A percentile compares a stretch with the other conserved stretches of the same genome.
Evolutionary conservation across 2,329 filamentous ascomycete genomes (phyloP).

Genomic region (Talaromyces piceae): DNA sequence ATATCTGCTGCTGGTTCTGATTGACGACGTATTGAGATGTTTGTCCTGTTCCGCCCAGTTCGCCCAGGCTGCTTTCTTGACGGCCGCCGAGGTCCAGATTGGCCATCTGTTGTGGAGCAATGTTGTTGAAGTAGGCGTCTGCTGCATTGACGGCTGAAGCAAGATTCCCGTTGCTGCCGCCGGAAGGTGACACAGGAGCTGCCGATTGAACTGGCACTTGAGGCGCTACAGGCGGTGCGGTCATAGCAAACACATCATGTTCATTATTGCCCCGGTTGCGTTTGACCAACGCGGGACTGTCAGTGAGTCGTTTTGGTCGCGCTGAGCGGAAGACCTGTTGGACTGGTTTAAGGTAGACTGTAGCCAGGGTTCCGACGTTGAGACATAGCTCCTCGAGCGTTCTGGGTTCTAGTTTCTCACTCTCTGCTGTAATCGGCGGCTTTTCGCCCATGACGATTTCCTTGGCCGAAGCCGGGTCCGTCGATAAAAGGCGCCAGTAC

Average conservation of each 20-base stretch:
- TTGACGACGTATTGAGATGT: constrained; percentile 61
- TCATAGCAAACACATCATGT: constrained; percentile 36
- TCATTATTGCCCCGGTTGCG: constrained; percentile 35
- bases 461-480: constrained; percentile 79
- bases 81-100: constrained; percentile 60
- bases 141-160: constrained; percentile 72
- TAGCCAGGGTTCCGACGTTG: constrained; percentile 90
- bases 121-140: constrained; percentile 78
- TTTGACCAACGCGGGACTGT: constrained; percentile 79
- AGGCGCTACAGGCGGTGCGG: constrained; percentile 21
- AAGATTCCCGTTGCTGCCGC: constrained; percentile 42
- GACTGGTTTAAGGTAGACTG: constrained; percentile 95
- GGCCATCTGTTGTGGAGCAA: constrained; percentile 67
- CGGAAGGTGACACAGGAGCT: background rate
- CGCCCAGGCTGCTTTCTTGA: constrained; percentile 53
- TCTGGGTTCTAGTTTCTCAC: constrained; percentile 80
- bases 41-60: constrained; percentile 45
- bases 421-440: constrained; percentile 90
- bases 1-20: constrained; percentile 69
- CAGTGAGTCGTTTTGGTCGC: constrained; percentile 67
- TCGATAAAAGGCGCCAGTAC: constrained; percentile 96
- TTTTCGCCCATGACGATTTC: constrained; percentile 95
- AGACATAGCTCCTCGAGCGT: constrained; percentile 97
- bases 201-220: constrained; percentile 9
- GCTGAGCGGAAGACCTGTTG: constrained; percentile 93